These are phyloP conservation scores for Gnomoniopsis smithogilvyi DNA, from an alignment of 2,329 filamentous ascomycete species.

Conservation along the genomic window DNA sequence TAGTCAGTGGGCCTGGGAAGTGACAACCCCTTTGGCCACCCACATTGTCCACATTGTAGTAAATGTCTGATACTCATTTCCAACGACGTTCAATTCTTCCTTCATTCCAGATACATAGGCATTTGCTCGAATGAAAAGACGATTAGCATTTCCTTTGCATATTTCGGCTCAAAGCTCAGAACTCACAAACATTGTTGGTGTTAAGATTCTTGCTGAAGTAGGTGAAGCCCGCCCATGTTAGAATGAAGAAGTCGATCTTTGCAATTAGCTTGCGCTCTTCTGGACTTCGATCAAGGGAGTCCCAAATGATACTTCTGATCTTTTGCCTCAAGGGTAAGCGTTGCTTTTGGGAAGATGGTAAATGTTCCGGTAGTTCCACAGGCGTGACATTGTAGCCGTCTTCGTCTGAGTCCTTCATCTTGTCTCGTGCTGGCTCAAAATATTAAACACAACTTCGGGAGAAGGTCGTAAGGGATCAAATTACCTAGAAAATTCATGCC, in stretches of 20 bases:
- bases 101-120: conserved; percentile 21
- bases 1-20: background rate
- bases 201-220: conserved; percentile 26
- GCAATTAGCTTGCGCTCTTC: conserved; percentile 20
- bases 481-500: no score
- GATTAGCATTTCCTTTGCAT: background rate
- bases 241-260: conserved; percentile 17
- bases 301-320: conserved; percentile 22
- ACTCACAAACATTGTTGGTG: conserved; percentile 19
- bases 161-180: background rate
- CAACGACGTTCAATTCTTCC: conserved; percentile 20
- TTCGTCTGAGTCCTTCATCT: background rate
- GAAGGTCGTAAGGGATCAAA: background rate
- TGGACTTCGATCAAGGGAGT: conserved; percentile 12
- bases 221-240: conserved; percentile 25
- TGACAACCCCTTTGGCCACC: background rate
- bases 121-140: conserved; percentile 1
- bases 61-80: conserved; percentile 20
- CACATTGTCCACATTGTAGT: conserved; percentile 20
- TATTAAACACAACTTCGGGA: background rate
- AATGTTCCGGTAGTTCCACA: background rate
- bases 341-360: conserved; percentile 6
- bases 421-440: background rate
- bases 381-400: background rate
- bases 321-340: conserved; percentile 15